phyloP scores from a whole-genome alignment of 257 asterid genomes.

The Avicennia marina region DNA sequence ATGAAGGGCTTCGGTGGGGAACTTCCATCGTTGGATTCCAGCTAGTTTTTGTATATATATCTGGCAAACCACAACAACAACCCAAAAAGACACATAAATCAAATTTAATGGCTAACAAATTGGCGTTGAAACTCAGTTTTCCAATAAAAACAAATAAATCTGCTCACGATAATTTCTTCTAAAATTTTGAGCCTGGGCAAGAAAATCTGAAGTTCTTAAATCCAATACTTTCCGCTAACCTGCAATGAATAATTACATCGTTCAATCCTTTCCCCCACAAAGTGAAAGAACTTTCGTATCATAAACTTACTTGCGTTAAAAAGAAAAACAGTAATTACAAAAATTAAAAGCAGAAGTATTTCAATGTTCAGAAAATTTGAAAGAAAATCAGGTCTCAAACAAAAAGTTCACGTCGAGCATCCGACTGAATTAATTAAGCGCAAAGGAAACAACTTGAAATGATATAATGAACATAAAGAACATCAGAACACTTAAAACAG shows the following conservation, averaged over 20 bases:
- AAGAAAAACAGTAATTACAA: neutral
- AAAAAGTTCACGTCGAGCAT: neutral
- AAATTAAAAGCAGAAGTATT: neutral
- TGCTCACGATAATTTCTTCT: conserved; percentile 15
- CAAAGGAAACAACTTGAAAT: neutral
- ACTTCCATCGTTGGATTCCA: conserved; percentile 70
- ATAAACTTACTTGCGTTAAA: neutral
- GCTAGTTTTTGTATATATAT: conserved; percentile 29
- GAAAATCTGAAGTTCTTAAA: neutral
- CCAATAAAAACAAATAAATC: conserved; percentile 5
- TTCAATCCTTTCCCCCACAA: neutral
- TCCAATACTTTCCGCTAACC: conserved; percentile 21
- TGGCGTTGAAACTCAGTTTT: neutral
- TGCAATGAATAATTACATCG: conserved; percentile 15
- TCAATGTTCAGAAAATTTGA: neutral
- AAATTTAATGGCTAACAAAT: neutral
- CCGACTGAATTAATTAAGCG: neutral
- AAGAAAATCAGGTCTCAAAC: neutral
- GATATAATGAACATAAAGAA: neutral
- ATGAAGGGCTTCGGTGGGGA: conserved; percentile 52
- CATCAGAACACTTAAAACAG: neutral
- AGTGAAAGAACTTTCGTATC: neutral
- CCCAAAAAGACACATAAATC: conserved; percentile 5
- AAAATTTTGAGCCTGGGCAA: conserved; percentile 8
- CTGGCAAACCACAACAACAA: conserved; percentile 5